A percentile compares a stretch with the other conserved stretches of the same genome.
Conservation (phyloP, 2,329 filamentous ascomycete genomes). For the Xylariaceae sp. region DNA sequence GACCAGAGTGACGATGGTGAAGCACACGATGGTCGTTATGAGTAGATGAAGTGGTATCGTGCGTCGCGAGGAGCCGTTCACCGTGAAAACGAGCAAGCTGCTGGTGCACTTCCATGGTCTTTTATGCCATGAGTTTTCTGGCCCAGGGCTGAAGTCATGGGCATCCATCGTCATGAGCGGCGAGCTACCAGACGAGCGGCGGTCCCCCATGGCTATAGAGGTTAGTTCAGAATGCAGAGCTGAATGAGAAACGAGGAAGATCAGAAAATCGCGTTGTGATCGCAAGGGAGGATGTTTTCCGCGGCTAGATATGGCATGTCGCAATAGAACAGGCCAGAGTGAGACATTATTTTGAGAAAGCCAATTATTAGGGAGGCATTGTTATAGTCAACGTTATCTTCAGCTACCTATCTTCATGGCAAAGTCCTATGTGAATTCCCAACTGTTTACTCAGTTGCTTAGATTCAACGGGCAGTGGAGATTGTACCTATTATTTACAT, state of each 20-base stretch:
- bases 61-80: slow-evolving; percentile 6
- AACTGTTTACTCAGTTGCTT: neutral
- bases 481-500: slow-evolving; percentile 19
- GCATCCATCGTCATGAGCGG: slow-evolving; percentile 22
- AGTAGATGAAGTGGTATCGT: slow-evolving; percentile 25
- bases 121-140: slow-evolving; percentile 11
- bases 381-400: neutral
- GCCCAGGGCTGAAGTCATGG: slow-evolving; percentile 9
- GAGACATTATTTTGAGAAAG: slow-evolving; percentile 12
- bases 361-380: neutral
- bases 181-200: slow-evolving; percentile 24
- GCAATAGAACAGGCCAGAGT: slow-evolving; percentile 17
- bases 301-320: slow-evolving; percentile 21
- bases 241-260: neutral
- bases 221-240: neutral
- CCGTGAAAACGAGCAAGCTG: slow-evolving; percentile 5
- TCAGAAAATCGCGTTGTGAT: neutral
- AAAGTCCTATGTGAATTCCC: neutral
- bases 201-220: slow-evolving; percentile 20
- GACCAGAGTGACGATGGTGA: slow-evolving; percentile 20
- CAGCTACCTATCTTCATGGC: no score
- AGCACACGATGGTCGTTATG: slow-evolving; percentile 18
- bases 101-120: slow-evolving; percentile 18
- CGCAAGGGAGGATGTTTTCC: slow-evolving; percentile 20
- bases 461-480: neutral